These are phyloP conservation scores for Starmera caribaea DNA, from an alignment of 805 yeast genomes.

Conservation along the genomic window DNA sequence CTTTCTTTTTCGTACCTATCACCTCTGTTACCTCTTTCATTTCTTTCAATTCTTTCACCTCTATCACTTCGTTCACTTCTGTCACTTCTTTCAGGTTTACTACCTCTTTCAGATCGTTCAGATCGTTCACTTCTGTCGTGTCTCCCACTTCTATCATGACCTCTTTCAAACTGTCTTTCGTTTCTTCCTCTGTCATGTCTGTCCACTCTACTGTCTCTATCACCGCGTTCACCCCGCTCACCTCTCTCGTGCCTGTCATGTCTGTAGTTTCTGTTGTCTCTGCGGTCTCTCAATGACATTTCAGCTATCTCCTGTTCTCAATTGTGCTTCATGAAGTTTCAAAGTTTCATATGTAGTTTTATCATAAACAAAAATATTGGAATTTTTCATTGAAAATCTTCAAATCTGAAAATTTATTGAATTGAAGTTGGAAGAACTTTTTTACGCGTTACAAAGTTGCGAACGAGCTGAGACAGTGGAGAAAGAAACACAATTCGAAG, in stretches of 20 bases:
- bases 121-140: neutral
- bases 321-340: no score
- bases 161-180: slow-evolving; percentile 2
- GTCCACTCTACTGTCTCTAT: slow-evolving; percentile 1
- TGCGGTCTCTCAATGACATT: no score
- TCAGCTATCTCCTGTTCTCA: no score
- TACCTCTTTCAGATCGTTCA: neutral
- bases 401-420: no score
- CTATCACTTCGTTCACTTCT: neutral
- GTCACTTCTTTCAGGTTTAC: slow-evolving; percentile 2
- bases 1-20: neutral
- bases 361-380: no score
- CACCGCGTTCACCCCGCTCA: neutral
- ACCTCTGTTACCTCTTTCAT: neutral
- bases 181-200: neutral
- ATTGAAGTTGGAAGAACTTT: no score
- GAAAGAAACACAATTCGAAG: no score
- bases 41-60: slow-evolving; percentile 3
- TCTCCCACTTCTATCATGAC: slow-evolving; percentile 2
- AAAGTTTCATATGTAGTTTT: no score
- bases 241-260: neutral
- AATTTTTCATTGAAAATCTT: no score
- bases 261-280: neutral
- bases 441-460: no score
- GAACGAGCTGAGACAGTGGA: no score